Evolutionary conservation across 176 grass and related monocot genomes (phyloP).

Genomic region (Rhipidocladum racemiflorum): DNA sequence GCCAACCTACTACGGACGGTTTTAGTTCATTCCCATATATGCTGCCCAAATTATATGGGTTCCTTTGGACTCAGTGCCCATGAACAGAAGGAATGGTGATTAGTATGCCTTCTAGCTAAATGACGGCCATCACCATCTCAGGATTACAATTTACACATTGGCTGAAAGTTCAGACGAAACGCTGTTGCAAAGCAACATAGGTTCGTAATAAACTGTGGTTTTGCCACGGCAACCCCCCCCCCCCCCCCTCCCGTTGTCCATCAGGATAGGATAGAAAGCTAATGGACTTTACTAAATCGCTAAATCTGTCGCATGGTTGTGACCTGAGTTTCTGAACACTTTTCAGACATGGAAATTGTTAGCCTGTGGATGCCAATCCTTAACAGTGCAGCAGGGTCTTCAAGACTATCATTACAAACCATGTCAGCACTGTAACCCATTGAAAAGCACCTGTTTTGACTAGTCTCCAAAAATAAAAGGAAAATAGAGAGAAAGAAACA

Average conservation of each 20-base stretch:
- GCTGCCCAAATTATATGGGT: background rate
- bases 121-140: background rate
- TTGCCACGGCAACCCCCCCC: too few species aligned
- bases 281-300: conserved; percentile 10
- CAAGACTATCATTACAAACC: background rate
- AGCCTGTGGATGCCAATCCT: background rate
- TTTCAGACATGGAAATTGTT: background rate
- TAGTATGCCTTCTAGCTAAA: background rate
- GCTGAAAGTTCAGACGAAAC: background rate
- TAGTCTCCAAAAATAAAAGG: background rate
- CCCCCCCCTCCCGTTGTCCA: background rate
- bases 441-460: background rate
- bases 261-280: background rate
- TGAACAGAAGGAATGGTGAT: background rate
- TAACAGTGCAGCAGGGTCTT: background rate
- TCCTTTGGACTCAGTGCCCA: background rate
- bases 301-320: background rate
- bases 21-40: background rate
- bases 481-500: background rate
- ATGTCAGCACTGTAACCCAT: background rate
- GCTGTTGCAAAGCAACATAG: background rate
- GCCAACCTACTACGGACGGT: background rate
- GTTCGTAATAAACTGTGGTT: background rate
- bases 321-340: background rate
- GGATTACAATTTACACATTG: background rate